These are phyloP conservation scores for Salix suchowensis DNA, from an alignment of 345 rosid genomes.

Conservation along the genomic window DNA sequence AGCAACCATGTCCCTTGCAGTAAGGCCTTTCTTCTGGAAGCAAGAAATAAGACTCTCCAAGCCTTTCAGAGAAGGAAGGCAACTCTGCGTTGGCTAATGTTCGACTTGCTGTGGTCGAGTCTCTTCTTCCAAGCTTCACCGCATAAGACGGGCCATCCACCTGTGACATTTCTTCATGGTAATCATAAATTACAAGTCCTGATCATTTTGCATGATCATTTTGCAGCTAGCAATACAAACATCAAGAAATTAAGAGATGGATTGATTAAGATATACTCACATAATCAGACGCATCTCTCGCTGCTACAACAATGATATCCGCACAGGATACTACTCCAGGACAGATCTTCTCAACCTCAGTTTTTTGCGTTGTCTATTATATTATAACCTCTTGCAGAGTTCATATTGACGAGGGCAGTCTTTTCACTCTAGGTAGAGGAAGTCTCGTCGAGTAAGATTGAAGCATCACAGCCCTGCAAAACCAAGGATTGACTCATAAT, in stretches of 20 bases:
- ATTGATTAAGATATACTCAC: neutral
- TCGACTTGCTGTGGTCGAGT: slow-evolving; percentile 13
- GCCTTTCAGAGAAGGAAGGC: slow-evolving; percentile 8
- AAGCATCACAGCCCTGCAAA: slow-evolving; percentile 24
- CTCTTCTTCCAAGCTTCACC: slow-evolving; percentile 26
- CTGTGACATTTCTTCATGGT: neutral
- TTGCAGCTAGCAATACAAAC: neutral
- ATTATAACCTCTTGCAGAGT: slow-evolving; percentile 15
- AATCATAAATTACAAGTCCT: neutral
- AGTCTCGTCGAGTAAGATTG: slow-evolving; percentile 21
- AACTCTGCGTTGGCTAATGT: neutral
- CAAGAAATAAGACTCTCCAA: neutral
- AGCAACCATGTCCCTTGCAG: slow-evolving; percentile 23
- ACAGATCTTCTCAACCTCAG: slow-evolving; percentile 13
- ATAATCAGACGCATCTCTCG: slow-evolving; percentile 17
- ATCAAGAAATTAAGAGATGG: neutral
- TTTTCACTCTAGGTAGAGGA: slow-evolving; percentile 5
- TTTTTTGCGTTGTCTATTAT: slow-evolving; percentile 9
- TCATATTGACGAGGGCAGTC: neutral
- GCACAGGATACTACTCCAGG: slow-evolving; percentile 15
- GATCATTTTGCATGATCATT: no score
- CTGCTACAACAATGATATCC: slow-evolving; percentile 10
- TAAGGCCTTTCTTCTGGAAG: slow-evolving; percentile 11
- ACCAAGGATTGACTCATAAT: neutral
- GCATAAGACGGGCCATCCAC: slow-evolving; percentile 24